Evolutionary conservation across 805 yeast species (phyloP).

Genomic region (Ogataea ramenticola): DNA sequence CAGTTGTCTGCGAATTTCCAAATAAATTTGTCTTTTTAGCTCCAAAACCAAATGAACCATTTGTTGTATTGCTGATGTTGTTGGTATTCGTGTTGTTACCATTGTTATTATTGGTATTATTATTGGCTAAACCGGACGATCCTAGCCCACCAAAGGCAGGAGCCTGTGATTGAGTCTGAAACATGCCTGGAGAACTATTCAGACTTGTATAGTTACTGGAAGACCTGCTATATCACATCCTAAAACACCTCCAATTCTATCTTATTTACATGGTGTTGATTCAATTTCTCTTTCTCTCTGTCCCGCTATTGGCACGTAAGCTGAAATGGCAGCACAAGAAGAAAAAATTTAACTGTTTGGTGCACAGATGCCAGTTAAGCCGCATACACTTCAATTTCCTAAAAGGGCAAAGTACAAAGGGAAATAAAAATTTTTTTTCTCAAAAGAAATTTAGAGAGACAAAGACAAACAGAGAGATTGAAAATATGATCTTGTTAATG

Average conservation of each 20-base stretch:
- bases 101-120: background rate
- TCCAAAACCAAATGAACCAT: background rate
- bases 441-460: too few species aligned
- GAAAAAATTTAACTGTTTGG: too few species aligned
- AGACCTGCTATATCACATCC: too few species aligned
- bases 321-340: too few species aligned
- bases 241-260: too few species aligned
- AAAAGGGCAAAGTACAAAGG: background rate
- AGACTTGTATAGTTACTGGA: too few species aligned
- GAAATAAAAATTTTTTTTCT: background rate
- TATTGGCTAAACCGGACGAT: background rate
- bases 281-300: too few species aligned
- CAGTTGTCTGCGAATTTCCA: slow-evolving; percentile 16
- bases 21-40: slow-evolving; percentile 11
- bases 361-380: too few species aligned
- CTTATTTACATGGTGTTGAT: too few species aligned
- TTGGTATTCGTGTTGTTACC: background rate
- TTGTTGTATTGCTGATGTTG: background rate
- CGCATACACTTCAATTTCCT: background rate
- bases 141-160: background rate
- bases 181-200: background rate
- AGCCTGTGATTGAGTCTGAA: background rate
- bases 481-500: too few species aligned
- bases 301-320: too few species aligned
- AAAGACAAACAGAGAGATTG: too few species aligned